Percentiles rank a stretch among this genome's conserved stretches.
Evolutionary conservation across 495 filamentous ascomycete species (phyloP).

Genomic region (Neurospora intermedia): DNA sequence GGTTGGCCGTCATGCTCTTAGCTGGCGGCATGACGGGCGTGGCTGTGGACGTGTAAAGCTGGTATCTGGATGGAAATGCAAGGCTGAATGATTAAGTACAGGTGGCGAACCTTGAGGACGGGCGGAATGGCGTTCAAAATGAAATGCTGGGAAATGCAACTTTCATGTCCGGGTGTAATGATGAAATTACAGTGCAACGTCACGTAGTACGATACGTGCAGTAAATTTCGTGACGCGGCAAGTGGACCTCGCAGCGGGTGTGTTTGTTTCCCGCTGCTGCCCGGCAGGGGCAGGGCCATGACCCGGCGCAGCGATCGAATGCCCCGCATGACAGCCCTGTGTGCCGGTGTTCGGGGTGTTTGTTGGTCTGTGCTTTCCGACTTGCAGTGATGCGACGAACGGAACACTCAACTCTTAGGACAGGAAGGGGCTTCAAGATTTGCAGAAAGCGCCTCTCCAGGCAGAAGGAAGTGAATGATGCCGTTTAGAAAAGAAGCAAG

Average conservation of each 20-base stretch:
- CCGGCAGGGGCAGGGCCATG: neutral
- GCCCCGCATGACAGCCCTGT: neutral
- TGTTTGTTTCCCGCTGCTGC: neutral
- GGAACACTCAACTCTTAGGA: neutral
- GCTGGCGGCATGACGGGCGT: constrained; percentile 53
- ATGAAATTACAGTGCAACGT: neutral
- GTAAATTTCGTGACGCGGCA: neutral
- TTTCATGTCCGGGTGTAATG: neutral
- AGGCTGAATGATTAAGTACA: neutral
- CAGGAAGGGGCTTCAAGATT: neutral
- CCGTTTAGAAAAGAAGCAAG: neutral
- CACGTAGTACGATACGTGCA: neutral
- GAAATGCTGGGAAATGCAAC: neutral
- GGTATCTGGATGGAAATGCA: neutral
- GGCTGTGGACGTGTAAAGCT: neutral
- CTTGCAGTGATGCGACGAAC: neutral
- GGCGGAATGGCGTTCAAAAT: neutral
- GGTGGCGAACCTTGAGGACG: neutral
- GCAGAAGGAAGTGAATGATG: neutral
- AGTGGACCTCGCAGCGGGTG: neutral
- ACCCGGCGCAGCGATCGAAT: neutral
- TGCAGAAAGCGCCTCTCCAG: neutral
- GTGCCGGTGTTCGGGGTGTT: neutral
- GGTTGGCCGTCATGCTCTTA: constrained; percentile 94
- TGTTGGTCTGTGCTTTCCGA: neutral